Percentiles rank a stretch among this genome's conserved stretches.
Conservation (phyloP, 2,329 filamentous ascomycete genomes). For the Fragosphaeria purpurea region DNA sequence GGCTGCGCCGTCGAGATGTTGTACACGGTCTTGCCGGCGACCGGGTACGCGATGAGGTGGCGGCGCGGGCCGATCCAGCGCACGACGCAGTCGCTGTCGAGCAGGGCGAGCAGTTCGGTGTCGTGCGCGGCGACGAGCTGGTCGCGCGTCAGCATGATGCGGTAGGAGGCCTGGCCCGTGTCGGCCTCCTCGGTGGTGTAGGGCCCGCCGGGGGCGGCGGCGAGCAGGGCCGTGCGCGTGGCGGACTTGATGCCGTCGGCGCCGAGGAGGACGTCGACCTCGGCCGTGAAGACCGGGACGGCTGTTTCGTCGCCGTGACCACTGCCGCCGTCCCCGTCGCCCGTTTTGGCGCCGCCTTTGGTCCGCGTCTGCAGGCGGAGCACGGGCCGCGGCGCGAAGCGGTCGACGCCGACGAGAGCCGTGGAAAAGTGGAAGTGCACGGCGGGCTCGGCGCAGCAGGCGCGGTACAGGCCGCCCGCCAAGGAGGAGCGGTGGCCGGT, state of each 20-base stretch:
- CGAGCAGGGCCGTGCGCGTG: slow-evolving; percentile 43
- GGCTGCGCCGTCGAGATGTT: slow-evolving; percentile 55
- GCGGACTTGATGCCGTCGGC: slow-evolving; percentile 47
- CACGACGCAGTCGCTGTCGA: slow-evolving; percentile 57
- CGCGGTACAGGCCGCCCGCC: slow-evolving; percentile 58
- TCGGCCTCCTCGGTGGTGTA: slow-evolving; percentile 49
- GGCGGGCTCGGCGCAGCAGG: slow-evolving; percentile 50
- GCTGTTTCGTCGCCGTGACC: slow-evolving; percentile 11
- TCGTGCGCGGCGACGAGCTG: slow-evolving; percentile 49
- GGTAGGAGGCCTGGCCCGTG: slow-evolving; percentile 68
- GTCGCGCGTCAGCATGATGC: slow-evolving; percentile 62
- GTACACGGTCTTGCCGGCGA: slow-evolving; percentile 55
- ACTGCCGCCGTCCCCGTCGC: not conserved
- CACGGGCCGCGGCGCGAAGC: slow-evolving; percentile 47
- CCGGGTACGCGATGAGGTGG: slow-evolving; percentile 71
- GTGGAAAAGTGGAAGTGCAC: slow-evolving; percentile 62
- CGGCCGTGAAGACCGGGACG: slow-evolving; percentile 39
- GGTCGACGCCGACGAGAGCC: slow-evolving; percentile 43
- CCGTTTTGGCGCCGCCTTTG: slow-evolving; percentile 11
- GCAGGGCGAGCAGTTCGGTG: slow-evolving; percentile 54
- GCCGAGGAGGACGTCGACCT: slow-evolving; percentile 43
- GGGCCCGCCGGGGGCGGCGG: slow-evolving; percentile 38
- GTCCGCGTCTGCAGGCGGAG: slow-evolving; percentile 50
- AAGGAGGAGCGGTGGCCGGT: slow-evolving; percentile 68
- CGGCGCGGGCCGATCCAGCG: slow-evolving; percentile 68